A percentile compares a stretch with the other conserved stretches of the same genome.
These are phyloP conservation scores for Capronia americana DNA, from an alignment of 2,329 filamentous ascomycete species.

Conservation along the genomic window DNA sequence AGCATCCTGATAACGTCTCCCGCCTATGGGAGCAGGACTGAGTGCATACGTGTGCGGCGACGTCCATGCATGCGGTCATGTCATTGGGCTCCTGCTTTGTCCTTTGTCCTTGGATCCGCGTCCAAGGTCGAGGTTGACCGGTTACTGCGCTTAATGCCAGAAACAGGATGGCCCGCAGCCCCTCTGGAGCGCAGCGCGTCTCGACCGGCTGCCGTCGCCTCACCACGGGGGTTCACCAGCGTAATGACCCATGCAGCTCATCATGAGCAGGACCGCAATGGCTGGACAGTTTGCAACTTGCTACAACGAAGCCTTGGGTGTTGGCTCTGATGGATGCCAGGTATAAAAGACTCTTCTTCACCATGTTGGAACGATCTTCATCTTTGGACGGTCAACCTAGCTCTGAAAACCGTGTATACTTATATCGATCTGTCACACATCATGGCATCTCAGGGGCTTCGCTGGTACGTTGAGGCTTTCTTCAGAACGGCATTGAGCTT, in stretches of 20 bases:
- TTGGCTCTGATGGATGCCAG: not conserved
- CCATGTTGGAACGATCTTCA: not conserved
- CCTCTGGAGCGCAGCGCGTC: not conserved
- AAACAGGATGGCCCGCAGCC: constrained; percentile 1
- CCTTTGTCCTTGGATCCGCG: not conserved
- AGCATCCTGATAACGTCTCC: not conserved
- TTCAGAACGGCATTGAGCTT: not conserved
- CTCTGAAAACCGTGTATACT: not conserved
- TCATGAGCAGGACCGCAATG: not conserved
- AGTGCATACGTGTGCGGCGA: not conserved
- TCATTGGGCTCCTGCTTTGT: not conserved
- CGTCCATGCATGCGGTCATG: not conserved
- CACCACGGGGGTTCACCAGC: not conserved
- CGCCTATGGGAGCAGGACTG: no score
- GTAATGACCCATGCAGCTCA: not conserved
- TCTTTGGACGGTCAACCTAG: not conserved
- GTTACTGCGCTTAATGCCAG: not conserved
- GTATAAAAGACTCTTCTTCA: not conserved
- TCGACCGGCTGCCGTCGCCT: not conserved
- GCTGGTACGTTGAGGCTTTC: not conserved
- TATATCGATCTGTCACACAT: not conserved
- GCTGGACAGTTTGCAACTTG: not conserved
- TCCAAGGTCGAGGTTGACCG: not conserved
- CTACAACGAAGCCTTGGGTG: not conserved
- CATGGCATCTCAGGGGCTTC: not conserved